Conservation (phyloP, 2,329 filamentous ascomycete genomes). For the Aspergillus spinulosporus region DNA sequence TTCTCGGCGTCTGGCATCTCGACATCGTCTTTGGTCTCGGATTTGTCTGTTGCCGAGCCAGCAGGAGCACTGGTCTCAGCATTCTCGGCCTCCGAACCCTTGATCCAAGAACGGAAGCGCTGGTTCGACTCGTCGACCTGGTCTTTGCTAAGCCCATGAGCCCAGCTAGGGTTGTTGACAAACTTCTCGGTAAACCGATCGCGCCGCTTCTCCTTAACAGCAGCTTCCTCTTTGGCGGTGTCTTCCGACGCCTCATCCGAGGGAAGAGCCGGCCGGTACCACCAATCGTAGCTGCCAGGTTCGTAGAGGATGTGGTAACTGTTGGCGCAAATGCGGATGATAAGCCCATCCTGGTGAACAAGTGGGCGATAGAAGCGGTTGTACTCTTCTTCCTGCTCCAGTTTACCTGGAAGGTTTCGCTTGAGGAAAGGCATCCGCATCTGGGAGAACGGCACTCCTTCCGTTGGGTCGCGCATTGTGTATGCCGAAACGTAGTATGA, state of each 20-base stretch:
- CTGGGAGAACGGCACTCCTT: constrained; percentile 67
- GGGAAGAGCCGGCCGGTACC: constrained; percentile 53
- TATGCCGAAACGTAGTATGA: constrained; percentile 95
- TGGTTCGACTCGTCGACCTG: constrained; percentile 51
- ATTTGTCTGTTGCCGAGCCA: constrained; percentile 19
- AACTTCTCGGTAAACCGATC: constrained; percentile 55
- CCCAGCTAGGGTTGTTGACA: constrained; percentile 54
- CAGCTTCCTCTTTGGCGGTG: constrained; percentile 36
- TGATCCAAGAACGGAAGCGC: constrained; percentile 50
- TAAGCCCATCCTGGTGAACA: constrained; percentile 66
- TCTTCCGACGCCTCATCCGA: constrained; percentile 35
- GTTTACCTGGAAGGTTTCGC: constrained; percentile 66
- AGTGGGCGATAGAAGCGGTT: constrained; percentile 57
- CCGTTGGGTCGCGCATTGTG: constrained; percentile 83
- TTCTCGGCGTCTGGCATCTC: constrained; percentile 41
- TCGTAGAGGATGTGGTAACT: constrained; percentile 79
- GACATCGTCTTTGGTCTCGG: constrained; percentile 29
- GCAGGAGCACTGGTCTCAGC: constrained; percentile 20
- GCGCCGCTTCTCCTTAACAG: constrained; percentile 45
- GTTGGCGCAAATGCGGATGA: constrained; percentile 73
- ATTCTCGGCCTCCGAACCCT: constrained; percentile 32
- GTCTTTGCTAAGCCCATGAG: constrained; percentile 51
- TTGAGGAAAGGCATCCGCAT: constrained; percentile 69
- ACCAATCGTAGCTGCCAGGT: constrained; percentile 68
- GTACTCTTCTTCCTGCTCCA: constrained; percentile 62